A percentile compares a stretch with the other conserved stretches of the same genome.
Evolutionary conservation across 2,329 filamentous ascomycete species (phyloP).

Genomic region (Cercospora zeina): DNA sequence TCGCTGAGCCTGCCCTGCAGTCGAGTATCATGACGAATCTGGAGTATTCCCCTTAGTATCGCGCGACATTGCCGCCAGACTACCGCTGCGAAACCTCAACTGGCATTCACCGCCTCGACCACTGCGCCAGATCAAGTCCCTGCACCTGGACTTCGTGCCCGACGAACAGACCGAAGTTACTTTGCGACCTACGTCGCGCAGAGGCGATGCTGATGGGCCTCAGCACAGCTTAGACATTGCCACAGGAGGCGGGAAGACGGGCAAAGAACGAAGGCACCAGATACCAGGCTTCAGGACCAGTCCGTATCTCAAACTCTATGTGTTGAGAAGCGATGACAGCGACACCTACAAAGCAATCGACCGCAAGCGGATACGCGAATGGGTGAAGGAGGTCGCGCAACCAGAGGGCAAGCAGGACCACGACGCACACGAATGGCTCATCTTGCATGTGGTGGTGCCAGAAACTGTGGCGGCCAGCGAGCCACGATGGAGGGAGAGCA

Average conservation of each 20-base stretch:
- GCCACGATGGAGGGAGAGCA: slow-evolving; percentile 61
- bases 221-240: slow-evolving; percentile 50
- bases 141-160: slow-evolving; percentile 85
- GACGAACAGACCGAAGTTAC: slow-evolving; percentile 34
- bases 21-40: slow-evolving; percentile 95
- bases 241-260: slow-evolving; percentile 31
- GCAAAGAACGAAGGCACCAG: slow-evolving; percentile 74
- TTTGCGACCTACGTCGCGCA: slow-evolving; percentile 29
- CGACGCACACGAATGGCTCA: slow-evolving; percentile 94
- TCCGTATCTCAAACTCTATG: slow-evolving; percentile 86
- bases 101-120: slow-evolving; percentile 96
- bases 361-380: slow-evolving; percentile 78
- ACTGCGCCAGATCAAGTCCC: slow-evolving; percentile 85
- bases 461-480: slow-evolving; percentile 80
- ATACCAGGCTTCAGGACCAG: slow-evolving; percentile 91
- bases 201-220: slow-evolving; percentile 28
- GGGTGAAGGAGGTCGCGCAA: slow-evolving; percentile 77
- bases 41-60: slow-evolving; percentile 81
- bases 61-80: slow-evolving; percentile 71
- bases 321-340: slow-evolving; percentile 92
- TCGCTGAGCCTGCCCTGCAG: slow-evolving; percentile 49
- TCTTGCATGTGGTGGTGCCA: slow-evolving; percentile 87
- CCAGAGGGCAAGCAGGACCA: slow-evolving; percentile 75
- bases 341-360: slow-evolving; percentile 85
- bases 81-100: slow-evolving; percentile 87